Evolutionary conservation across 2,329 filamentous ascomycete genomes (phyloP), one percentile per base, ranked within the genome.

Genomic region (Penicillium sp.): DNA sequence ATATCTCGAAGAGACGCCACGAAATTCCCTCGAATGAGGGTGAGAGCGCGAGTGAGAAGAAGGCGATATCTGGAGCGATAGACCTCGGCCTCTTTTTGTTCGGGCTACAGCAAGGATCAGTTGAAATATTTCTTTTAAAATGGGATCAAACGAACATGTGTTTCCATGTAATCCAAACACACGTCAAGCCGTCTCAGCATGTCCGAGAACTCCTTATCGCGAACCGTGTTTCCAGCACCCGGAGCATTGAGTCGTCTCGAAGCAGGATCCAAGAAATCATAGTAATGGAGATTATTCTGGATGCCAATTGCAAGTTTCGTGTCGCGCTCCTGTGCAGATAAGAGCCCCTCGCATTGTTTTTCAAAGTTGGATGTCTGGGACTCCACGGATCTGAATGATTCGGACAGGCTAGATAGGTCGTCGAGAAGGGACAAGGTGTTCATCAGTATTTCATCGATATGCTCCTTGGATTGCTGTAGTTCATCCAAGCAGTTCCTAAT

Each of bases 321-420:
- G 27, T 95, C 74, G 15, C 85, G 79, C 52, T 76, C 79, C 66
- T 96, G 88, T 54, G 95, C 89, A 1, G 77, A 72, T 18, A 96
- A 69, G 2, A 98, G 73, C 39, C 86, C 84, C 59, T 95, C 87
- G 65, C 92, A 98, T 64, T 94, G 88, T 31, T 83, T 79, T 60
- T 89, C 85, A 68, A 98, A 96, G 10, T 84, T 82, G n/a, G 84
- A 85, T 0, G 92, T 98, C 66, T 96, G 90, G 7, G 77, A 72
- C 54, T 95, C 88, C 32, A 98, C 90, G 0, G 82, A 73, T 50
- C 82, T 81, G 68, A 98, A 98, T 4, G 89, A 90, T 52, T 82
- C 78, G 10, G 89, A 89, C 11, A 98, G 74, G 0, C 77, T 80
- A 11, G 84, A 82, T 17, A 98, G 74, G 12, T 93, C 72, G 29